Base-by-base conservation (phyloP, 306 rosid genomes). In the Cicer arietinum region DNA sequence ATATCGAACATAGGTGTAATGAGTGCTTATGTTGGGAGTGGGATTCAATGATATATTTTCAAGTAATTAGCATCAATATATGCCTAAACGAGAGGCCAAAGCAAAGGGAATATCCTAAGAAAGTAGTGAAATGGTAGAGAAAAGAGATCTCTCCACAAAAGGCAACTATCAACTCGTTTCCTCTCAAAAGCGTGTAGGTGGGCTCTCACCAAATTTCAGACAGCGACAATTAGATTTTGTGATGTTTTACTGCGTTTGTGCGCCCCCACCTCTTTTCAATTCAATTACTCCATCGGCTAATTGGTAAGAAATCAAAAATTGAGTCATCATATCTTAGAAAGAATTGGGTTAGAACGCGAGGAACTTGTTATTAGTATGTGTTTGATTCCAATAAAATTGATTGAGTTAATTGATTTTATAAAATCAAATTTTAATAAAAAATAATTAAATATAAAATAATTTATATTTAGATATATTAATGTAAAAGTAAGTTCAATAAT, bases 41-140 rank as follows among this genome's bases (percentile, higher is more conserved):
- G 22, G 68, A 66, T 71, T 80, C 73, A 30, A 3, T 30, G 1
- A 30, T 30, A 30, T 30, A 30, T 30, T 30, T 30, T 30, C 37
- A 30, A 43, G 46, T 43, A 43, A 43, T 20, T 51, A 57, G 45
- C 25, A 37, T 47, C 73, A 59, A 50, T 42, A 51, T 42, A 60
- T 37, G 52, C 75, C 48, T 63, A 43, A 84, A 25, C 45, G 7
- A 69, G 77, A 79, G 10, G 69, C 10, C 30, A 78, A 83, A 79
- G 74, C 58, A 65, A 76, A 83, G 76, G 40, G 86, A 80, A 78
- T 79, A 72, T 83, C 75, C 65, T 46, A 50, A 76, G 80, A 83
- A 83, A 82, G 88, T 74, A 82, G 90, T 88, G 89, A 88, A 90
- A 83, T 50, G 75, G 81, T 76, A 80, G 56, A 62, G 75, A 77